phyloP scores from a whole-genome alignment of 2,329 filamentous ascomycete genomes.

The Myriosclerotinia duriaeana region DNA sequence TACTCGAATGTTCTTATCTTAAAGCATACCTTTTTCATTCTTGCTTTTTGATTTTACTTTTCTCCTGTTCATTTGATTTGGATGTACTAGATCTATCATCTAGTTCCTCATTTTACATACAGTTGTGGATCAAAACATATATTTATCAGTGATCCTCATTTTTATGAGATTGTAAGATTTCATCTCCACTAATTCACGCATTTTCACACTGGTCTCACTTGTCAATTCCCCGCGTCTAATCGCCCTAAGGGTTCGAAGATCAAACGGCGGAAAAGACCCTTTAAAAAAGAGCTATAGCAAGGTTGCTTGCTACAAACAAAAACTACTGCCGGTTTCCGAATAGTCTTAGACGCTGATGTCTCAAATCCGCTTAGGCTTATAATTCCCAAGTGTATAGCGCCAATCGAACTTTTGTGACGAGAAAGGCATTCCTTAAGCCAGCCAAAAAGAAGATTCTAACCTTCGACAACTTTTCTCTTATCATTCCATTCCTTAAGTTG shows the following conservation, averaged over 20 bases:
- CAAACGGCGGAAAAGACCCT: slow-evolving; percentile 11
- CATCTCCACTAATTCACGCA: slow-evolving; percentile 11
- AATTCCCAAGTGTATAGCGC: not conserved
- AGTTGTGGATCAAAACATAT: slow-evolving; percentile 9
- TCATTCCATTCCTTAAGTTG: not conserved
- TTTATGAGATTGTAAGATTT: not conserved
- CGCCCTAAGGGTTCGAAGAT: slow-evolving; percentile 3
- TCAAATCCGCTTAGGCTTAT: not conserved
- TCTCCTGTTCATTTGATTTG: not conserved
- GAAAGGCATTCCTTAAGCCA: not conserved
- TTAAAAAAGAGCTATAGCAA: not conserved
- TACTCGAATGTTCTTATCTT: slow-evolving; percentile 18
- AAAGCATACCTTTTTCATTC: slow-evolving; percentile 16
- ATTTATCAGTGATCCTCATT: not conserved
- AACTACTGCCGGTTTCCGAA: slow-evolving; percentile 12
- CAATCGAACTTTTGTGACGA: not conserved
- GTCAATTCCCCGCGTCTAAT: not conserved
- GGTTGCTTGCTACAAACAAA: not conserved
- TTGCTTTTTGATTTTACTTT: not conserved
- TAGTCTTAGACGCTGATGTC: slow-evolving; percentile 9
- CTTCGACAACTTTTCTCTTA: not conserved
- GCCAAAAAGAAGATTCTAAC: not conserved
- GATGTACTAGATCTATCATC: slow-evolving; percentile 13
- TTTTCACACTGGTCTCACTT: slow-evolving; percentile 5
- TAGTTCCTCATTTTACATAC: slow-evolving; percentile 17